Evolutionary conservation across 768 basidiomycete species (phyloP).

Genomic region (Agaricus blazei): DNA sequence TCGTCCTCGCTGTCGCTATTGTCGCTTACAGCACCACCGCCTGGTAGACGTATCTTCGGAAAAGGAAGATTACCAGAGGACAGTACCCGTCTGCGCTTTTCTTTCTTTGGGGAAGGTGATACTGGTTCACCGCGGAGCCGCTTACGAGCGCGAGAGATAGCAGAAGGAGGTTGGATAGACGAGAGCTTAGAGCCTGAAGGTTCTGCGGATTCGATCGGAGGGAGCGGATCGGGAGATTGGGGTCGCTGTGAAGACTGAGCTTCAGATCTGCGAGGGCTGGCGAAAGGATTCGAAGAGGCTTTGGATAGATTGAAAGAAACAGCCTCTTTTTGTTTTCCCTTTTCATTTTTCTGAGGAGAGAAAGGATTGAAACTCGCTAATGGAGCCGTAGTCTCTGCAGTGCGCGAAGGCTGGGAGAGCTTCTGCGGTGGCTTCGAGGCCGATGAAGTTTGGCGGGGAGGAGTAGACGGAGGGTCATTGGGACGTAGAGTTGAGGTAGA

Average conservation of each 20-base stretch:
- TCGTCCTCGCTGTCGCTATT: conserved; percentile 26
- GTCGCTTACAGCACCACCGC: conserved; percentile 13
- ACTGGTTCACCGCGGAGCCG: conserved; percentile 79
- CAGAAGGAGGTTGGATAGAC: conserved; percentile 26
- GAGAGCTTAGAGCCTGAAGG: conserved; percentile 14
- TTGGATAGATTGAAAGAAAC: conserved; percentile 12
- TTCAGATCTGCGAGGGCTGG: conserved; percentile 33
- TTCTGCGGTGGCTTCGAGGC: conserved; percentile 24
- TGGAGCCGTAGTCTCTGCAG: conserved; percentile 45
- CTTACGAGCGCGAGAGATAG: conserved; percentile 69
- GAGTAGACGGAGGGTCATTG: conserved; percentile 31
- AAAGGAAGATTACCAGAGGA: conserved; percentile 36
- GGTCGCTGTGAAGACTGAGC: conserved; percentile 16
- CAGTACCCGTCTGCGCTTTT: conserved; percentile 58
- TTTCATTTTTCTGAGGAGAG: conserved; percentile 65
- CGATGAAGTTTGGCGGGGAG: conserved; percentile 27
- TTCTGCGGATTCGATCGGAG: conserved; percentile 21
- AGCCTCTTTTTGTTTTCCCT: conserved; percentile 34
- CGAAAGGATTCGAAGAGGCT: conserved; percentile 36
- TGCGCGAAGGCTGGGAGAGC: conserved; percentile 44
- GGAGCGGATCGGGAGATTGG: conserved; percentile 36
- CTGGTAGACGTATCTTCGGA: conserved; percentile 23
- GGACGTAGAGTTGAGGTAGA: conserved; percentile 5
- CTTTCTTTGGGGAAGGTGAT: conserved; percentile 77
- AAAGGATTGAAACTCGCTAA: conserved; percentile 68